phyloP scores from a whole-genome alignment of 2,329 filamentous ascomycete species.

The Colletotrichum tropicicola region DNA sequence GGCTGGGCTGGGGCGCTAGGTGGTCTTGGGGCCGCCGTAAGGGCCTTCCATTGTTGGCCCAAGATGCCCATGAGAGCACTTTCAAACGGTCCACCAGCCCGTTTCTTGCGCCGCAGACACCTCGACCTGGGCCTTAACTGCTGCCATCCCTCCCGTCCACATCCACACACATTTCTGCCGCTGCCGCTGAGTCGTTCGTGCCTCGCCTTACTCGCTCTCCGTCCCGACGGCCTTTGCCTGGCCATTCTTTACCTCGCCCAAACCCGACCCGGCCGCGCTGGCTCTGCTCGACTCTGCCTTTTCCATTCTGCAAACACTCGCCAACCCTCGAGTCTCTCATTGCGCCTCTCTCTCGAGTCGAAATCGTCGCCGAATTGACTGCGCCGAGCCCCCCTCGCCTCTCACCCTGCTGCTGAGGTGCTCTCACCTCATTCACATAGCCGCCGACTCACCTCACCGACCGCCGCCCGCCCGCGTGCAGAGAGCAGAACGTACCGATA shows the following conservation, averaged over 20 bases:
- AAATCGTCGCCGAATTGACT: constrained; percentile 8
- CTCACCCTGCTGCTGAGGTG: background rate
- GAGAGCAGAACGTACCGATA: background rate
- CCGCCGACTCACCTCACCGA: background rate
- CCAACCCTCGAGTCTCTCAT: background rate
- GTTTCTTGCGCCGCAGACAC: background rate
- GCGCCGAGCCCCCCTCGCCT: background rate
- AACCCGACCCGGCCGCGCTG: background rate
- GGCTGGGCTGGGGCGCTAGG: background rate
- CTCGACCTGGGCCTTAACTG: no score
- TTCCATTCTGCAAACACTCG: constrained; percentile 9
- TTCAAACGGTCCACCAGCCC: no score
- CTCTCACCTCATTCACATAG: background rate
- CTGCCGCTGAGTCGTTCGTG: constrained; percentile 16
- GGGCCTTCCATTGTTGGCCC: no score
- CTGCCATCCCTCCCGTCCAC: constrained; percentile 11
- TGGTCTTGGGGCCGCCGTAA: background rate
- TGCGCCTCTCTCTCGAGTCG: background rate
- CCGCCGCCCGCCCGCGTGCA: background rate
- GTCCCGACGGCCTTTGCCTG: background rate
- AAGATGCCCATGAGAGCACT: background rate
- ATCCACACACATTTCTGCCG: constrained; percentile 8
- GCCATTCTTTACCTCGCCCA: background rate
- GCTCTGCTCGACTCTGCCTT: background rate
- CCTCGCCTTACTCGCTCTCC: constrained; percentile 21